Evolutionary conservation across 2,329 filamentous ascomycete genomes (phyloP).

Genomic region (Cladophialophora psammophila): DNA sequence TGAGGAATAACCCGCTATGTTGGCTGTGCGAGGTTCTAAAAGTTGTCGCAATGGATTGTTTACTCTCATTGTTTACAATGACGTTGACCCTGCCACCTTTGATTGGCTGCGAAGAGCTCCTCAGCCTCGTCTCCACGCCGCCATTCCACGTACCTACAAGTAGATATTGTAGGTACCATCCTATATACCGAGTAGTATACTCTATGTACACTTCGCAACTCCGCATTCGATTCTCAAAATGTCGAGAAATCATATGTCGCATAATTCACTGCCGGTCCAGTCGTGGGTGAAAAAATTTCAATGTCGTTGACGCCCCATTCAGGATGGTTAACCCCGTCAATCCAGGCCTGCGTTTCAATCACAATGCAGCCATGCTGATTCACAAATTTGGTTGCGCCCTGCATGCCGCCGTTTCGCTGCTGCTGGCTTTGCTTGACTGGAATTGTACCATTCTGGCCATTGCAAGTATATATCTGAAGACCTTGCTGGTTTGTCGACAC

Average conservation of each 20-base stretch:
- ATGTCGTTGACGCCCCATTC: conserved; percentile 73
- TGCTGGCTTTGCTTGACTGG: conserved; percentile 52
- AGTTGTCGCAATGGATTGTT: conserved; percentile 24
- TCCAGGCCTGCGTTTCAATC: conserved; percentile 91
- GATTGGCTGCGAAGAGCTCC: conserved; percentile 27
- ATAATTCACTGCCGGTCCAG: conserved; percentile 51
- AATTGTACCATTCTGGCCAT: conserved; percentile 72
- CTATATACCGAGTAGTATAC: too few species aligned
- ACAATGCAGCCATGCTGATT: conserved; percentile 83
- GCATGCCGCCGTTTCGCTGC: conserved; percentile 63
- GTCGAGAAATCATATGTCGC: conserved; percentile 56
- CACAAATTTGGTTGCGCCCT: conserved; percentile 56
- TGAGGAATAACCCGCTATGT: not conserved
- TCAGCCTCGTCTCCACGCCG: not conserved
- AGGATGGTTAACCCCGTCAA: conserved; percentile 91
- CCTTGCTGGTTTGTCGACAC: conserved; percentile 84
- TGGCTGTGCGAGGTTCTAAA: not conserved
- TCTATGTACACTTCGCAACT: not conserved
- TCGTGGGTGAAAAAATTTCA: conserved; percentile 52
- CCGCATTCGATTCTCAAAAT: conserved; percentile 39
- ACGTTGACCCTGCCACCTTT: conserved; percentile 24
- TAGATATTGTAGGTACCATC: not conserved
- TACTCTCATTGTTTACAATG: conserved; percentile 34
- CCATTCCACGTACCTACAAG: not conserved
- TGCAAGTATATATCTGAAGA: conserved; percentile 88